Conservation (phyloP, 805 yeast genomes). For the Metschnikowia cerradonensis region DNA sequence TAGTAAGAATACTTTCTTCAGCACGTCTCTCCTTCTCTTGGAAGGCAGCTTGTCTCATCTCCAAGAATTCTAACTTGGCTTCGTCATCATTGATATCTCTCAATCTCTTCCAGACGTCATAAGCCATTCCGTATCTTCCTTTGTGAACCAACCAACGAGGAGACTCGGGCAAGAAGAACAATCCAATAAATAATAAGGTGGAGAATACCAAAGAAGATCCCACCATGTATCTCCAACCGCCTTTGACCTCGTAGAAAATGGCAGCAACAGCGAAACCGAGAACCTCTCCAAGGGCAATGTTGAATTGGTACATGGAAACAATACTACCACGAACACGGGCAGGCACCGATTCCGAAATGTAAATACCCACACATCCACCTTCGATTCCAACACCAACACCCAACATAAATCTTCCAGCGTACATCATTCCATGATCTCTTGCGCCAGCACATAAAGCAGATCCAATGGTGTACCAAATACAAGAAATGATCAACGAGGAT, state of each 20-base stretch:
- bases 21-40: slow-evolving; percentile 41
- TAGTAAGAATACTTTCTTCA: slow-evolving; percentile 33
- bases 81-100: slow-evolving; percentile 43
- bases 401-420: slow-evolving; percentile 50
- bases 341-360: slow-evolving; percentile 59
- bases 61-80: slow-evolving; percentile 52
- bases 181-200: slow-evolving; percentile 45
- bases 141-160: slow-evolving; percentile 58
- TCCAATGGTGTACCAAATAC: slow-evolving; percentile 59
- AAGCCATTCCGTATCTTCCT: slow-evolving; percentile 49
- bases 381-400: slow-evolving; percentile 67
- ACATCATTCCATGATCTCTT: slow-evolving; percentile 38
- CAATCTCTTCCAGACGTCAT: slow-evolving; percentile 51
- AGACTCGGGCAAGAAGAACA: slow-evolving; percentile 56
- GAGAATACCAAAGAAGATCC: slow-evolving; percentile 62
- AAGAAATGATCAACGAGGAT: slow-evolving; percentile 50
- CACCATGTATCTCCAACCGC: slow-evolving; percentile 64
- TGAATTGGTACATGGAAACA: slow-evolving; percentile 61
- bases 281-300: slow-evolving; percentile 64
- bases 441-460: slow-evolving; percentile 51
- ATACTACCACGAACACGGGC: slow-evolving; percentile 55
- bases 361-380: slow-evolving; percentile 61
- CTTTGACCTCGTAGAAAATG: slow-evolving; percentile 50
- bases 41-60: slow-evolving; percentile 50
- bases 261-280: slow-evolving; percentile 63